phyloP scores from a whole-genome alignment of 176 grass and related monocot genomes.

The Zea luxurians region DNA sequence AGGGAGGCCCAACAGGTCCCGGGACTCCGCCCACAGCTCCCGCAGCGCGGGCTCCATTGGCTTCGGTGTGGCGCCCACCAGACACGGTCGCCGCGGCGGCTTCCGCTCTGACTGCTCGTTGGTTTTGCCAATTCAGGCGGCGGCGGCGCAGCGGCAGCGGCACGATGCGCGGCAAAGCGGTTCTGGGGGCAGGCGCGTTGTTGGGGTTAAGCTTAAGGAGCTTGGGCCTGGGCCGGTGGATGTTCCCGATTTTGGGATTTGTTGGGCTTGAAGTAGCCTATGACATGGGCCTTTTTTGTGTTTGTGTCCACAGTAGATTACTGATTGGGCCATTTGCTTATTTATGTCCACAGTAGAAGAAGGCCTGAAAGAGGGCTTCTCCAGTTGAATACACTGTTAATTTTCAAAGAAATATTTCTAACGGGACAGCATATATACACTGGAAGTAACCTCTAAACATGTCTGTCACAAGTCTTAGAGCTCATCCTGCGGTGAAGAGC shows the following conservation, averaged over 20 bases:
- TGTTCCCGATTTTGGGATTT: neutral
- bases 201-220: neutral
- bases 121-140: constrained; percentile 4
- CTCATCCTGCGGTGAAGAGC: neutral
- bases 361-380: neutral
- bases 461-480: neutral
- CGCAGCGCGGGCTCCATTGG: constrained; percentile 58
- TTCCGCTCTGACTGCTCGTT: constrained; percentile 14
- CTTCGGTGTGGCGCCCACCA: neutral
- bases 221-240: neutral
- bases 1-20: constrained; percentile 64
- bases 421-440: neutral
- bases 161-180: neutral
- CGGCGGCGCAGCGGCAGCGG: constrained; percentile 21
- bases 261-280: neutral
- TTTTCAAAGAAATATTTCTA: neutral
- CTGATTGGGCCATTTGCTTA: neutral
- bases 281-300: neutral
- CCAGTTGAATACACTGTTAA: neutral
- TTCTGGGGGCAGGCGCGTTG: neutral
- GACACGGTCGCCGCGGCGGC: neutral
- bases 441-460: neutral
- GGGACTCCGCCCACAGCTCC: constrained; percentile 77
- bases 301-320: neutral
- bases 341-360: neutral